Percentiles rank a stretch among this genome's conserved stretches.
phyloP scores from a whole-genome alignment of 345 rosid species.

The Streptanthus diversifolius region DNA sequence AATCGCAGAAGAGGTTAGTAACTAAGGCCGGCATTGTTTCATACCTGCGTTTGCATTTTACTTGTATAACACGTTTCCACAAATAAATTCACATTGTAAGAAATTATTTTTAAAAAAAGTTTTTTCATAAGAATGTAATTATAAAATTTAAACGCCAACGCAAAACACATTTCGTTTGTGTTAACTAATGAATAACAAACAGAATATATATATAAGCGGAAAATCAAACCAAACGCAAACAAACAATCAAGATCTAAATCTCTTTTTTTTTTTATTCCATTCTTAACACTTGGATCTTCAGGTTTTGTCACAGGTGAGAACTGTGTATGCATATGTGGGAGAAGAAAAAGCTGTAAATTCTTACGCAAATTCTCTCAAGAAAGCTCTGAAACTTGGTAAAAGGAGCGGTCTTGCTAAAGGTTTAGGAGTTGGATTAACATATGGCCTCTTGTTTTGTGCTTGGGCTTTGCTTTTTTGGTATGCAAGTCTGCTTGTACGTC shows the following conservation, averaged over 20 bases:
- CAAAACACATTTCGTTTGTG: neutral
- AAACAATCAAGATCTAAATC: neutral
- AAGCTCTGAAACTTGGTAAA: conserved; percentile 53
- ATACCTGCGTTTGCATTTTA: neutral
- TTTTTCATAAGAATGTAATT: neutral
- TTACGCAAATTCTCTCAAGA: conserved; percentile 53
- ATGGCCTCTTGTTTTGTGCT: conserved; percentile 62
- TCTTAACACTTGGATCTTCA: conserved; percentile 21
- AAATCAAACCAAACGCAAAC: neutral
- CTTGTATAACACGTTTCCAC: neutral
- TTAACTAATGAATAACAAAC: no score
- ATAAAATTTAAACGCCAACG: neutral
- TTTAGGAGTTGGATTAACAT: conserved; percentile 65
- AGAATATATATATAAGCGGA: neutral
- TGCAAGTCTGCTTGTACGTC: conserved; percentile 67
- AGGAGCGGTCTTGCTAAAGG: conserved; percentile 70
- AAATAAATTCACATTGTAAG: neutral
- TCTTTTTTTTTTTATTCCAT: neutral
- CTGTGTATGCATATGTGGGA: conserved; percentile 74
- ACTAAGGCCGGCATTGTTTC: neutral
- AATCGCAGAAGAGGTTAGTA: conserved; percentile 65
- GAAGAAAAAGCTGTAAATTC: conserved; percentile 58
- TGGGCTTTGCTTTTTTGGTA: conserved; percentile 68
- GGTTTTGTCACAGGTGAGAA: conserved; percentile 71
- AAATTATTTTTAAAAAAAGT: neutral